Conservation (phyloP, 2,329 filamentous ascomycete genomes). For the Colletotrichum abscissum region DNA sequence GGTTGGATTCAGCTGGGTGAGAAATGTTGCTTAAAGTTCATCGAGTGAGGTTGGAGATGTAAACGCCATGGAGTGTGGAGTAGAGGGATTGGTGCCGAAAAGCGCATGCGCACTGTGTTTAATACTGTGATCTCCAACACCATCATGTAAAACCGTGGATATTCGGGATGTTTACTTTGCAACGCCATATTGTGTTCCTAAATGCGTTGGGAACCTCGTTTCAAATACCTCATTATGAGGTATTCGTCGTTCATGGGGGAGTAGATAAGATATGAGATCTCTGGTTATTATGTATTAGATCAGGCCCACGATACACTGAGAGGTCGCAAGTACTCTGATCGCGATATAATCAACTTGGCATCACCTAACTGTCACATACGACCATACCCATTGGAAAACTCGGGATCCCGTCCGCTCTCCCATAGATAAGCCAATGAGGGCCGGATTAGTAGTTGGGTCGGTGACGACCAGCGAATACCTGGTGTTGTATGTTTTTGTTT, state of each 20-base stretch:
- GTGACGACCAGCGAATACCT: constrained; percentile 5
- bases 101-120: background rate
- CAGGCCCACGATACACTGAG: background rate
- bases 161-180: background rate
- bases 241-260: background rate
- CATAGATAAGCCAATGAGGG: constrained; percentile 30
- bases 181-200: background rate
- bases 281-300: background rate
- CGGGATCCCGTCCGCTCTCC: constrained; percentile 34
- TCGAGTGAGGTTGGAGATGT: constrained; percentile 16
- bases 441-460: constrained; percentile 29
- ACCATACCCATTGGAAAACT: constrained; percentile 32
- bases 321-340: background rate
- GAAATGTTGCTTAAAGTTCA: background rate
- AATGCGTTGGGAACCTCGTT: no score
- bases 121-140: constrained; percentile 7
- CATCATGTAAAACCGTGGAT: background rate
- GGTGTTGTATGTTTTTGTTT: background rate
- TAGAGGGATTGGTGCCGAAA: background rate
- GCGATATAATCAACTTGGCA: no score
- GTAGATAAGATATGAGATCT: background rate
- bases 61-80: constrained; percentile 8
- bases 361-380: background rate
- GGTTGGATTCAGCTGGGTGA: background rate
- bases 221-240: no score